Evolutionary conservation across 371 early-diverging fungal genomes (phyloP), one percentile per base, ranked within the genome.

Genomic region (Fennellomyces sp.): DNA sequence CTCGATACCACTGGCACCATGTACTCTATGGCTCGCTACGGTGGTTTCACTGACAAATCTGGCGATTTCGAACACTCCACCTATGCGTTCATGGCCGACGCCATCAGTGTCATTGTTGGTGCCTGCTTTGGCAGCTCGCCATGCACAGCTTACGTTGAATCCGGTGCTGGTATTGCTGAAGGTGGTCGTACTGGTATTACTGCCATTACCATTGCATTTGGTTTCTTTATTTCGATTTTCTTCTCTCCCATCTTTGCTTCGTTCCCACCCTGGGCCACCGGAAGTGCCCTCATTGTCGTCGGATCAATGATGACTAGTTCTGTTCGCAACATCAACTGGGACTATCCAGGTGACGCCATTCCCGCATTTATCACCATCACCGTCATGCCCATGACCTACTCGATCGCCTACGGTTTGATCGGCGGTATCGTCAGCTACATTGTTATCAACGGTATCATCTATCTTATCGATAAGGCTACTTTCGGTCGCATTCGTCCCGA

Each of bases 261-360:
- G 38, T 88, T 91, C 76, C 93, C 91, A 27, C 90, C 91, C 4
- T 91, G 91, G 90, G 89, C 91, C 6, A 91, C 93, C 1, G 92
- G 92, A 5, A 91, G 90, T 3, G 93, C 91, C 1, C 72, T 93
- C 51, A 84, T 93, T 39, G 65, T 88, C 17, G 87, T 93, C 19
- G 93, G 93, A 11, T 84, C 84, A 21, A 83, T 93, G 88, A 93
- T 93, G 93, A 65, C 80, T 56, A 79, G 84, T 29, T 78, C 81
- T 57, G 80, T 91, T 4, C 77, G 83, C 5, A 76, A 86, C 49
- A 86, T 92, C 68, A 91, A 91, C 68, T 91, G 89, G 90, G 80
- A 85, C 42, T 89, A 90, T 69, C 73, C 86, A 28, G 89, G 89
- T 12, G 89, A 92, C 61, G 85, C 85, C 17, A 81, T 92, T 36